phyloP scores from a whole-genome alignment of 2,329 filamentous ascomycete genomes.

The Raffaelea albimanens region DNA sequence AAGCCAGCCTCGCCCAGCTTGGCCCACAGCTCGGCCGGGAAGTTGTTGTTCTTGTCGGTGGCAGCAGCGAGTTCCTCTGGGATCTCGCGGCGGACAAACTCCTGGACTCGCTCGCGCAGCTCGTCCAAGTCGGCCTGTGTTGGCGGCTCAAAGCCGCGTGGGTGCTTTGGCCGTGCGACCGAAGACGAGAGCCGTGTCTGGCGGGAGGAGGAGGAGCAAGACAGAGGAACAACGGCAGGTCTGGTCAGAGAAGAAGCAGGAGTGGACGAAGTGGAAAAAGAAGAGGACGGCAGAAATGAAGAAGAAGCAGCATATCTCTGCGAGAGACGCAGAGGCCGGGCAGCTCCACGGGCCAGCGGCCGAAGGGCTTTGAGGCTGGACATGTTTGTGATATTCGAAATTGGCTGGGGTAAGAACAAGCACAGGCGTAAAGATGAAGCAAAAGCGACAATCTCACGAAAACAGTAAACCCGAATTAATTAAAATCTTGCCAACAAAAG shows the following conservation, averaged over 20 bases:
- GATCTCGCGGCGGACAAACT: conserved; percentile 84
- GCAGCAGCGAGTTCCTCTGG: conserved; percentile 68
- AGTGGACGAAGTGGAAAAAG: not conserved
- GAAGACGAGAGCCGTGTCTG: not conserved
- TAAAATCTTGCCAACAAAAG: too few relatives aligned
- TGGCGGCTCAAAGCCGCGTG: conserved; percentile 57
- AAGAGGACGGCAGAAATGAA: not conserved
- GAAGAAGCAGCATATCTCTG: not conserved
- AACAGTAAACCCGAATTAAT: too few relatives aligned
- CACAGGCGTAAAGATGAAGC: too few relatives aligned
- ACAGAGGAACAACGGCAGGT: not conserved
- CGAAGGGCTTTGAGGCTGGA: too few relatives aligned
- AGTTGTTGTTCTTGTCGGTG: conserved; percentile 81
- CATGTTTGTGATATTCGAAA: too few relatives aligned
- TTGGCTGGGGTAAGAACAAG: too few relatives aligned
- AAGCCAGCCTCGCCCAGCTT: conserved; percentile 89
- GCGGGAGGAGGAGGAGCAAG: not conserved
- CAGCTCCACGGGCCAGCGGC: too few relatives aligned
- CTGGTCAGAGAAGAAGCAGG: not conserved
- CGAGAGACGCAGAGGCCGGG: too few relatives aligned
- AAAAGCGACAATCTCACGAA: too few relatives aligned
- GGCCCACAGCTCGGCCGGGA: conserved; percentile 85
- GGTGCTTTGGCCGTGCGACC: conserved; percentile 46
- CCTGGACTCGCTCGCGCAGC: conserved; percentile 73
- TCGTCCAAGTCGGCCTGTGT: conserved; percentile 66